Conservation (phyloP, 2,329 filamentous ascomycete species). For the Pseudogymnoascus sp. region DNA sequence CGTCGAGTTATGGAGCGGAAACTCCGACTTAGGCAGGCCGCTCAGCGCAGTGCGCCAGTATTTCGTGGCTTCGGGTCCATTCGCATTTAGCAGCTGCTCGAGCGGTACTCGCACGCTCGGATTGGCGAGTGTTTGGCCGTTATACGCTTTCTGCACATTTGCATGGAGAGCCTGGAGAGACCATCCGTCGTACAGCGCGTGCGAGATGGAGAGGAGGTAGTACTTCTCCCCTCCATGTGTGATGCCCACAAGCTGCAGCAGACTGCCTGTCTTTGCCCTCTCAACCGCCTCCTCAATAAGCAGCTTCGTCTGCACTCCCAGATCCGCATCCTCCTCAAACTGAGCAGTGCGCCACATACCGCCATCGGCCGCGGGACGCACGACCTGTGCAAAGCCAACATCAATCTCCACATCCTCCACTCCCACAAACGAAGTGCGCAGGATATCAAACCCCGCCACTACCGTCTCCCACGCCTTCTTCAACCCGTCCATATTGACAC, state of each 20-base stretch:
- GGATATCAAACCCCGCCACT: conserved; percentile 56
- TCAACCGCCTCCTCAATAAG: conserved; percentile 36
- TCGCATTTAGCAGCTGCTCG: conserved; percentile 34
- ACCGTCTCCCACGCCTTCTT: conserved; percentile 57
- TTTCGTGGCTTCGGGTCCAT: conserved; percentile 39
- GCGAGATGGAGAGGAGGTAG: conserved; percentile 66
- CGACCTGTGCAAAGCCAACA: conserved; percentile 50
- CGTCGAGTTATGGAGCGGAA: conserved; percentile 31
- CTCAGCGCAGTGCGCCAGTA: conserved; percentile 72
- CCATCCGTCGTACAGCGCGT: conserved; percentile 87
- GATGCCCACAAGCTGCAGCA: conserved; percentile 47
- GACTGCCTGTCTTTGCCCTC: conserved; percentile 32
- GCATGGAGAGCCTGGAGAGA: conserved; percentile 69
- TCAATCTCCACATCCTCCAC: conserved; percentile 55
- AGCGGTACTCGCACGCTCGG: conserved; percentile 50
- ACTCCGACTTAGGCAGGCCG: conserved; percentile 38
- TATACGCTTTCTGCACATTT: conserved; percentile 63
- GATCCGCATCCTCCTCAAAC: conserved; percentile 14
- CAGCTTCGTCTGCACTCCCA: conserved; percentile 33
- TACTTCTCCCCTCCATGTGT: conserved; percentile 33
- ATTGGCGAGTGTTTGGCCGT: conserved; percentile 36
- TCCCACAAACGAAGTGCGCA: conserved; percentile 67
- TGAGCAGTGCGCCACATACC: conserved; percentile 31
- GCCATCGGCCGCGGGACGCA: conserved; percentile 34
- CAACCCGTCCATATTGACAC: conserved; percentile 51